These are phyloP conservation scores for Panaeolus cyanescens DNA, from an alignment of 768 basidiomycete genomes.

Conservation along the genomic window DNA sequence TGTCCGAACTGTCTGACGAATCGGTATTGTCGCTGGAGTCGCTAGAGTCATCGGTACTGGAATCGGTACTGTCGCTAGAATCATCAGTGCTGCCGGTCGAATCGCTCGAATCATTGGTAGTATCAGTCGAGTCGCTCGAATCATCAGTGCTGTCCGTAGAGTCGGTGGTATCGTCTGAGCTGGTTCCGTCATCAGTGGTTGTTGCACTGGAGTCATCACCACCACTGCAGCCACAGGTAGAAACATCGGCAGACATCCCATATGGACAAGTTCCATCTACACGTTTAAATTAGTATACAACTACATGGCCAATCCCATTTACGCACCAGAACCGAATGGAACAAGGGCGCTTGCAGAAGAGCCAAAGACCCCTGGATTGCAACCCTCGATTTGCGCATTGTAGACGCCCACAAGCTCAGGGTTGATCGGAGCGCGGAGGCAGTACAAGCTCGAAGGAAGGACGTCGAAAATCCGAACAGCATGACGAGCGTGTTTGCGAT, in stretches of 20 bases:
- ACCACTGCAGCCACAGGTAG: constrained; percentile 39
- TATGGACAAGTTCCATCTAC: constrained; percentile 48
- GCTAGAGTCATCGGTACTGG: constrained; percentile 7
- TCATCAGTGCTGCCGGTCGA: constrained; percentile 6
- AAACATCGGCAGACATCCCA: constrained; percentile 40
- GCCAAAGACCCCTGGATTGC: constrained; percentile 44
- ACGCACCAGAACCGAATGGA: constrained; percentile 47
- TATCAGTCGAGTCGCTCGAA: constrained; percentile 8
- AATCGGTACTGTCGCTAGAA: constrained; percentile 11
- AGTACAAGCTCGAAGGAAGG: constrained; percentile 48
- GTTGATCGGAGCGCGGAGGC: constrained; percentile 40
- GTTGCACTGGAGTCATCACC: constrained; percentile 15
- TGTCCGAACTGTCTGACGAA: neutral
- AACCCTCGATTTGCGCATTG: constrained; percentile 44
- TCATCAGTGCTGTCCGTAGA: neutral
- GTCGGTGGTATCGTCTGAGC: constrained; percentile 3
- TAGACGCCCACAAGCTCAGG: constrained; percentile 40
- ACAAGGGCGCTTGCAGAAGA: constrained; percentile 39
- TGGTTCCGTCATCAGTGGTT: constrained; percentile 1
- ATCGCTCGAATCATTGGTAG: constrained; percentile 8
- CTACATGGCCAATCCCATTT: neutral
- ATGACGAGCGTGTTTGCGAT: constrained; percentile 44
- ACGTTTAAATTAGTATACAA: neutral
- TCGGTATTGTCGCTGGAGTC: constrained; percentile 10
- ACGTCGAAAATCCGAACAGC: constrained; percentile 43